Evolutionary conservation across 1,139 yeast genomes (phyloP), one percentile per base, ranked within the genome.

Genomic region (Blastobotrys arbuscula): DNA sequence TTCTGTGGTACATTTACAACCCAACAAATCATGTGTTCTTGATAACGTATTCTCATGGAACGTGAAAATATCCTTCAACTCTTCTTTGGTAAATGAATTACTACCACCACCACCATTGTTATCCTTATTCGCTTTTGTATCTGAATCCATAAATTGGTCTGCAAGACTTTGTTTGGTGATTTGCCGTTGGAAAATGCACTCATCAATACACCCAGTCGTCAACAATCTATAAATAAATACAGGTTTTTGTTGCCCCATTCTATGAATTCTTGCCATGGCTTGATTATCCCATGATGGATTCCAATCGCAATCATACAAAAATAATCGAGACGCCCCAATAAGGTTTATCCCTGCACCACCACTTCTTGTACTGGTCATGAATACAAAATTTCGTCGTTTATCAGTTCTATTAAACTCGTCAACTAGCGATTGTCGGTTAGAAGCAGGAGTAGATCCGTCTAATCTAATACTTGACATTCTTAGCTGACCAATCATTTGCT

Each of bases 321-420:
- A 75, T 33, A 92, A 69, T 28, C 97, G 71, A 0, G 96, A 88
- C 0, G 96, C 98, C 1, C 98, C 98, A 28, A 87, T 76, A 35
- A 92, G 70, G 60, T 92, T 94, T 38, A 92, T 72, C 0, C 99
- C 99, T 53, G 85, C 82, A 0, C 99, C 99, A 1, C 99, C 99
- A 3, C 96, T 82, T 62, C 89, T 88, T 0, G 97, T 84, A 2
- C 97, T 88, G 20, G 94, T 67, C 20, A 92, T 66, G 57, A 92
- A 89, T 0, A 84, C 84, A 58, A 85, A 81, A 8, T 73, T 70
- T 0, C 70, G 57, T 7, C 67, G 63, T 3, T 69, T 63, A 1
- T 72, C 60, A 0, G 75, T 55, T 6, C 66, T 74, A 63, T 94
- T 92, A 67, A 94, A 92, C 16, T 75, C 69, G 28, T 75, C 77